Evolutionary conservation across 192 early-diverging fungal species (phyloP), one percentile per base, ranked within the genome.

Genomic region (Linnemannia elongata): DNA sequence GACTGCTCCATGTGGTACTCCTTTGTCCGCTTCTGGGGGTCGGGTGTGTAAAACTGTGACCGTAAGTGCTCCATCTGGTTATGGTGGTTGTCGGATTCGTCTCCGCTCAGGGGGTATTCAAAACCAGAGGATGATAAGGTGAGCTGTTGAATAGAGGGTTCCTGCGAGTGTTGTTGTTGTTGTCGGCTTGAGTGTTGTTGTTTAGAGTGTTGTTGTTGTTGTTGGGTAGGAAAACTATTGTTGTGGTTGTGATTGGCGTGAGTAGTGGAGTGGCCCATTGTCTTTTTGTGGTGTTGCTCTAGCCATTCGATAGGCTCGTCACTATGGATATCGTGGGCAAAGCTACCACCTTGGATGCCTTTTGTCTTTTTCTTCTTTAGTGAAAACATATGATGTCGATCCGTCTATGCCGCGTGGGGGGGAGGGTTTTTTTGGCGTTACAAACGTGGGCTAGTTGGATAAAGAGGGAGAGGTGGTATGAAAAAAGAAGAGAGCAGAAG

Each of bases 1-100:
- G 91, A 89, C 72, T 92, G 88, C 13, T 90, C 88, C 8, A 93
- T 79, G 76, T 93, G 90, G 72, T 87, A 87, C 35, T 87, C 79
- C 27, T 81, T 87, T 45, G 85, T 87, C 52, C 76, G 79, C 44
- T 87, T 87, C 63, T 81, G 76, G 13, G 85, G 85, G 66, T 87
- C 85, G 1, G 79, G 57, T 0, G 76, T 77, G 27, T 87, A 87
- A 54, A 87, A 87, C 35, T 81, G 85, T 35, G 85, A 87, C 30
- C 85, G 79, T 9, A 81, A 66, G 24, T 77, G 75, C 33, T 87
- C 85, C 75, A 77, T 77, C 30, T 76, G 72, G 38, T 75, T 72
- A 33, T 77, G 57, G 39, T 77, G 52, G 73, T 87, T 81, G 60
- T 84, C 82, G 49, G 82, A 84, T 55, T 87, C 85, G 47, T 87